A percentile compares a stretch with the other conserved stretches of the same genome.
Evolutionary conservation across 2,329 filamentous ascomycete genomes (phyloP).

Genomic region (Ophiostoma piceae): DNA sequence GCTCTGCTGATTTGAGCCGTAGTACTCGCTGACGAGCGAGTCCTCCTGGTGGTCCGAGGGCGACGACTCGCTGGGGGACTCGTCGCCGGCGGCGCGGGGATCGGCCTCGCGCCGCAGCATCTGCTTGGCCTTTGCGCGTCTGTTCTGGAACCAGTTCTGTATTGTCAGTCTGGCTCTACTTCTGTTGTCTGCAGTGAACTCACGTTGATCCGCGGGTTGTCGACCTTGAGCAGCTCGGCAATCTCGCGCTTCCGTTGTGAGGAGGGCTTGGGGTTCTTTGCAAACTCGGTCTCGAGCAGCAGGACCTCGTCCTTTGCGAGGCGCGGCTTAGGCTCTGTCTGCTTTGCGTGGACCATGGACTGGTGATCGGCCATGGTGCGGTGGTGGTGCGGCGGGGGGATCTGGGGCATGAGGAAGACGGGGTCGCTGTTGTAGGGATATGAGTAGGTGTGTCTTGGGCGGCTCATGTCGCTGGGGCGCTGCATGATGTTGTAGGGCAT

Average conservation of each 20-base stretch:
- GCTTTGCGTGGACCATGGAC: constrained; percentile 29
- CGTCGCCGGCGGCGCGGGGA: constrained; percentile 40
- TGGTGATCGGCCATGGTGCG: constrained; percentile 27
- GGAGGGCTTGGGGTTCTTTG: constrained; percentile 60
- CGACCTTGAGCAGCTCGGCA: constrained; percentile 57
- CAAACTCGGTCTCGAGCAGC: constrained; percentile 55
- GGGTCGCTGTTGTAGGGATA: constrained; percentile 24
- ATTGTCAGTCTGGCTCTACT: not conserved
- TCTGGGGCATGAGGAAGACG: constrained; percentile 18
- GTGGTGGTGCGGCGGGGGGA: constrained; percentile 26
- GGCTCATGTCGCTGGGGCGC: constrained; percentile 10
- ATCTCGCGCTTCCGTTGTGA: constrained; percentile 57
- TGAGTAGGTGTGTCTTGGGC: constrained; percentile 17
- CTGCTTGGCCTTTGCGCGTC: constrained; percentile 60
- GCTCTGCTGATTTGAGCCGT: constrained; percentile 32
- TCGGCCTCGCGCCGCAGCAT: constrained; percentile 51
- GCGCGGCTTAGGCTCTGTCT: constrained; percentile 46
- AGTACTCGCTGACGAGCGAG: constrained; percentile 33
- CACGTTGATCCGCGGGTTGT: constrained; percentile 60
- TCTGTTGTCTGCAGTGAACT: constrained; percentile 22
- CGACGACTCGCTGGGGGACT: constrained; percentile 35
- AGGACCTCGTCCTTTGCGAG: constrained; percentile 57
- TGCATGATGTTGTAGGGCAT: constrained; percentile 16
- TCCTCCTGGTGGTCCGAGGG: constrained; percentile 33
- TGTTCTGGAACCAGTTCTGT: constrained; percentile 66